A percentile compares a stretch with the other conserved stretches of the same genome.
Conservation (phyloP, 176 grass and related monocot genomes). For the Miscanthus lutarioriparius region DNA sequence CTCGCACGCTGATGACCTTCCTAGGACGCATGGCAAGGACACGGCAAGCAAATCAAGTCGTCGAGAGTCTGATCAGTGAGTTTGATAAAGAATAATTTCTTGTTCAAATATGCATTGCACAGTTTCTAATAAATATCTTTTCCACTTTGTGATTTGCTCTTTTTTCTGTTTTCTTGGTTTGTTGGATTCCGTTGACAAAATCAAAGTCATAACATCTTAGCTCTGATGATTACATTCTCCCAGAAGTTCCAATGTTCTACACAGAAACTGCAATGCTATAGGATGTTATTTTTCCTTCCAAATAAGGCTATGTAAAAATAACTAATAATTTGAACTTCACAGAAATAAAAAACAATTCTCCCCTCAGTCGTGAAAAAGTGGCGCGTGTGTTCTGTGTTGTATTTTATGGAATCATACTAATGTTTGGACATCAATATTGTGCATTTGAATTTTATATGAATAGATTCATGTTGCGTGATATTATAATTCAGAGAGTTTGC, state of each 20-base stretch:
- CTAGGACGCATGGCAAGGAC: conserved; percentile 83
- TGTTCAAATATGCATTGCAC: conserved; percentile 30
- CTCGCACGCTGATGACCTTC: conserved; percentile 66
- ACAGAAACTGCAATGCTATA: neutral
- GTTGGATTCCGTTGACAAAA: neutral
- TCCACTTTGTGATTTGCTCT: neutral
- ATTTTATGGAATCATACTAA: neutral
- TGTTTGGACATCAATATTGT: neutral
- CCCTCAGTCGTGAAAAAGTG: neutral
- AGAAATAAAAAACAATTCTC: neutral
- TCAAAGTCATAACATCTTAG: neutral
- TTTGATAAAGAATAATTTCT: conserved; percentile 39
- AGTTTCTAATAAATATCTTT: neutral
- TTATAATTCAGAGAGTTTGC: neutral
- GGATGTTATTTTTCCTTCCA: neutral
- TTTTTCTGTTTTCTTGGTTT: neutral
- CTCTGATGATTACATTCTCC: neutral
- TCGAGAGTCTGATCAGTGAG: conserved; percentile 92
- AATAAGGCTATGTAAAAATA: neutral
- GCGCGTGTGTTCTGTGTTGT: neutral
- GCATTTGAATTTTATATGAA: neutral
- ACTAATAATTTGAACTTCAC: neutral
- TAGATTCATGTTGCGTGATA: neutral
- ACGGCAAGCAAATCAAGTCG: conserved; percentile 77
- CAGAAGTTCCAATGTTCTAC: neutral